Evolutionary conservation across 805 yeast genomes (phyloP), one percentile per base, ranked within the genome.

Genomic region (Lipomyces mesembrius): DNA sequence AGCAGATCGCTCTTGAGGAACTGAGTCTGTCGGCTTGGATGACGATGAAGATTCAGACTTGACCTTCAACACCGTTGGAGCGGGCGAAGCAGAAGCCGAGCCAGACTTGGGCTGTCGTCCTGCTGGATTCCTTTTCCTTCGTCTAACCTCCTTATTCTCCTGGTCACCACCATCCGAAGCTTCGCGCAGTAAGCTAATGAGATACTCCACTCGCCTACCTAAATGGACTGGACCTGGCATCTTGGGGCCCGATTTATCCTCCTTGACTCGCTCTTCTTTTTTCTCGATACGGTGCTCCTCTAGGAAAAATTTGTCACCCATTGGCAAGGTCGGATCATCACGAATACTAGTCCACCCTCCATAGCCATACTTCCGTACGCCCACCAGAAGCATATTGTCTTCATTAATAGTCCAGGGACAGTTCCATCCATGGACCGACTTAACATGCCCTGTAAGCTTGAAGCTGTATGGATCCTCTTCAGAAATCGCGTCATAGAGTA

Each of bases 271-370:
- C 65, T 76, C 79, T 62, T 77, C 76, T 61, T 74, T 77, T 71
- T 77, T 79, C 35, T 75, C 79, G 8, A 75, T 71, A 25, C 79
- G 70, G 57, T 77, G 78, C 65, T 85, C 88, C 64, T 82, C 85
- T 73, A 95, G 82, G 74, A 87, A 95, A 71, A 95, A 80, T 80
- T 92, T 95, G 72, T 92, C 91, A 68, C 91, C 90, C 68, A 95
- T 81, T 11, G 92, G 93, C 66, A 95, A 82, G 61, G 91, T 84
- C 1, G 99, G 98, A 79, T 95, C 99, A 79, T 95, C 99, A 75
- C 99, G 83, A 57, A 95, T 93, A 75, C 90, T 93, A 2, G 84
- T 77, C 99, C 99, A 95, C 0, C 97, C 88, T 20, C 98, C 98
- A 77, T 92, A 93, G 0, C 99, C 99, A 78, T 93, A 93, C 78